Base-by-base conservation (phyloP, 2,329 filamentous ascomycete species). In the Xylaria sp. region DNA sequence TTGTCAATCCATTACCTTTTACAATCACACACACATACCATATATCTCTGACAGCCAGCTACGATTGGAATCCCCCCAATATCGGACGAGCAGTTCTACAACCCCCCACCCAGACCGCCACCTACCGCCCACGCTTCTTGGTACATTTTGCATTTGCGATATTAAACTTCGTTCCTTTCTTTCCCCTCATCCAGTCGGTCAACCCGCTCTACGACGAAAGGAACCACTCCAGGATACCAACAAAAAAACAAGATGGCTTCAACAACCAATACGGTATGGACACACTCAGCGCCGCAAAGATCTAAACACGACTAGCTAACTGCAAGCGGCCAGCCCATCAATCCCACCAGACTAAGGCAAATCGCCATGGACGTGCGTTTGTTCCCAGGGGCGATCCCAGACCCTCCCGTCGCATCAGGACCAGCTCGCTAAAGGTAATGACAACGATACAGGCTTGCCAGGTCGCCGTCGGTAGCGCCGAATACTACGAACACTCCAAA, bases 401-500 rank as follows among this genome's bases (percentile, higher is more conserved):
- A 15, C 10, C 13, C 50, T 36, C 63, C 20, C 60, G 25, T 58
- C 58, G 53, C 41, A 46, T 66, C 52, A 36, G 41, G 34, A 50
- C 41, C 53, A 50, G 57, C 28, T 43, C 20, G 60, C 70, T 75
- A 74, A 74, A 25, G 46, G 45, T 65, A 67, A 52, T 34, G 6
- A 36, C 63, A 58, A 57, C 61, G 69, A 75, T 62, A 74, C 65
- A 97, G 94, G 94, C 93, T 74, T 97, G 94, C 85, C 89, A 92
- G 77, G 86, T 86, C 73, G 91, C 93, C 67, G 88, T 98, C 75
- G 89, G 89, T 70, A 86, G 82, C 71, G 89, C 90, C 68, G 89
- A 93, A 70, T 90, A 87, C 82, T 99, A 99, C 83, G 92, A 97
- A 72, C 96, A 98, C 81, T 82, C 89, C 64, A 91, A 91, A 78